A percentile compares a stretch with the other conserved stretches of the same genome.
Conservation (phyloP, 2,329 filamentous ascomycete species). For the Diaporthe aspalathi region DNA sequence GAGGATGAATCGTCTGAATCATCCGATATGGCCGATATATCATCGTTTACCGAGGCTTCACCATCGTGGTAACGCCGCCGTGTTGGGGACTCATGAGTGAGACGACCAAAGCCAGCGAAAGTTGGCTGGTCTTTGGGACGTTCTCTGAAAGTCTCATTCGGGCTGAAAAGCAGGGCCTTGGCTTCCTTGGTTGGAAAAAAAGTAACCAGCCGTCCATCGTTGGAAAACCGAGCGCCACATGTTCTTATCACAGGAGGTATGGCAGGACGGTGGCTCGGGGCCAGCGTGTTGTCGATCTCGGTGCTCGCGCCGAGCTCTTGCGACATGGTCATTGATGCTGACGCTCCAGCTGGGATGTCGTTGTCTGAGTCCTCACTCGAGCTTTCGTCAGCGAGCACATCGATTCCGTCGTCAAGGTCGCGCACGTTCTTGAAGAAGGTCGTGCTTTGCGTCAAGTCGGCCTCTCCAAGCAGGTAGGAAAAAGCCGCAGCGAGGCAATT, state of each 20-base stretch:
- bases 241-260: slow-evolving; percentile 67
- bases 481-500: slow-evolving; percentile 73
- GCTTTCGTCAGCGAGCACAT: slow-evolving; percentile 75
- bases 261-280: slow-evolving; percentile 62
- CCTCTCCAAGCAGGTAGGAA: slow-evolving; percentile 72
- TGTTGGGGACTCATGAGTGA: slow-evolving; percentile 62
- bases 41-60: slow-evolving; percentile 63
- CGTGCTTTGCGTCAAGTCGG: slow-evolving; percentile 69
- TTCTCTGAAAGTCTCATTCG: slow-evolving; percentile 59
- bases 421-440: slow-evolving; percentile 73
- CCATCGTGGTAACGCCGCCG: slow-evolving; percentile 60
- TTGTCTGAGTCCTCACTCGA: slow-evolving; percentile 85
- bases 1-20: slow-evolving; percentile 61
- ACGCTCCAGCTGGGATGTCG: slow-evolving; percentile 63
- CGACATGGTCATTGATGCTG: slow-evolving; percentile 72
- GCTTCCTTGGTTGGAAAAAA: slow-evolving; percentile 78
- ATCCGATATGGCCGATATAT: slow-evolving; percentile 61
- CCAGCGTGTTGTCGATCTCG: slow-evolving; percentile 65
- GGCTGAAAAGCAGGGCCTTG: slow-evolving; percentile 62
- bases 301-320: slow-evolving; percentile 68
- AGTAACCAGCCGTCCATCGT: slow-evolving; percentile 72
- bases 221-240: slow-evolving; percentile 71
- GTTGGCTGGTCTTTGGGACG: slow-evolving; percentile 64
- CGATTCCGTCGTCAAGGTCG: slow-evolving; percentile 69
- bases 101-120: slow-evolving; percentile 68